These are phyloP conservation scores for Closterium sp. DNA, from an alignment of 139 green algal genomes.

Conservation along the genomic window DNA sequence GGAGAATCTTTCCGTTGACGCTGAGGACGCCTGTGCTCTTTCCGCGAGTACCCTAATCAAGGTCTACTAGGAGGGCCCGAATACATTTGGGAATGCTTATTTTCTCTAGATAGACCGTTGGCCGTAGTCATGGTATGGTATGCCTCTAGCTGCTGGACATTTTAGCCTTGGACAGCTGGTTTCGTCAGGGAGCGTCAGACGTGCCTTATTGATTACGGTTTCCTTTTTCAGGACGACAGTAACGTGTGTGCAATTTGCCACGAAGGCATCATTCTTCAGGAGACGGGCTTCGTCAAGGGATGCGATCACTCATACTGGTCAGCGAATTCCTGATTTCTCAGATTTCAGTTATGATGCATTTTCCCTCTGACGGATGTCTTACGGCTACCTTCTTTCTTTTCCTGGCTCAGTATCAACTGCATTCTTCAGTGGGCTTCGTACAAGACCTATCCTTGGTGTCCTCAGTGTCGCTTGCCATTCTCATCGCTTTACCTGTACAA, in stretches of 20 bases:
- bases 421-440: slow-evolving; percentile 76
- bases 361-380: background rate
- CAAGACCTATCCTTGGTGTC: slow-evolving; percentile 69
- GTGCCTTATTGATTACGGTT: too few species aligned
- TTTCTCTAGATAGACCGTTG: too few species aligned
- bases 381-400: background rate
- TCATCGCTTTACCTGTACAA: slow-evolving; percentile 65
- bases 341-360: background rate
- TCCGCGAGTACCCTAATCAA: too few species aligned
- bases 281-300: slow-evolving; percentile 71
- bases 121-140: too few species aligned
- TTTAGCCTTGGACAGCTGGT: too few species aligned
- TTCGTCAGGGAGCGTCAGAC: too few species aligned
- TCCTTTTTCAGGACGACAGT: background rate
- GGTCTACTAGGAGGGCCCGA: too few species aligned
- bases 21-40: too few species aligned
- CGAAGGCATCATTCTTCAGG: slow-evolving; percentile 59
- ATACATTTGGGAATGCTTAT: too few species aligned
- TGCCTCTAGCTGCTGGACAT: too few species aligned
- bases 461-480: slow-evolving; percentile 72
- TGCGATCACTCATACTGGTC: slow-evolving; percentile 86
- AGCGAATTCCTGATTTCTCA: background rate
- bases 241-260: slow-evolving; percentile 76
- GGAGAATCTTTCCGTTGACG: too few species aligned
- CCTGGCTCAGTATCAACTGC: slow-evolving; percentile 58